Evolutionary conservation across 2,329 filamentous ascomycete genomes (phyloP), one percentile per base, ranked within the genome.

Genomic region (Penicillium sp.): DNA sequence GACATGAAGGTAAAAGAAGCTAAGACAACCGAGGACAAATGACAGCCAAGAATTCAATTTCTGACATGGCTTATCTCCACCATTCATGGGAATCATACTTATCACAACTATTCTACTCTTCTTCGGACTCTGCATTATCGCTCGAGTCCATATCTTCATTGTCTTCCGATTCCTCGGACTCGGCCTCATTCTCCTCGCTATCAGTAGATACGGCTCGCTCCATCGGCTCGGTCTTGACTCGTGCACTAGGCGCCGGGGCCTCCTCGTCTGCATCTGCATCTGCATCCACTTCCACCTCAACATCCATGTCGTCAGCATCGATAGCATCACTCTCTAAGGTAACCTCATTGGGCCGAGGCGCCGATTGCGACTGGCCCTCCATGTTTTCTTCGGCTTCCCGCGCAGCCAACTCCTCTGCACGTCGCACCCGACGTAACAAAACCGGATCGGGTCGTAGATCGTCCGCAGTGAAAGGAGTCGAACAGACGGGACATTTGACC

Each of bases 401-500:
- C 57, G 58, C 63, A 54, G 56, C 51, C 24, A 60, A 54, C 24
- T 68, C 71, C 49, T 74, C 61, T 0, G 68, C 68, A 11, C 77
- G 69, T 19, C 71, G 68, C 27, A 79, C 73, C 29, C 74, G 70
- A 19, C 76, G 66, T 22, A 75, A 52, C 31, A 81, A 56, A 10
- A 76, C 74, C 1, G 71, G 66, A 62, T 81, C 77, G 10, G 67
- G 60, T 43, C 70, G 67, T 33, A 82, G 65, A 65, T 79, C 75
- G 6, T 62, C 65, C 16, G 66, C 58, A 4, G 73, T 74, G 44
- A 82, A 55, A 8, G 61, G 53, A 26, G 71, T 68, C 8, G 69
- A 71, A 49, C 79, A 81, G 3, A 79, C 76, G 0, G 78, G 77
- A 48, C 77, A 79, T 44, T 75, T 71, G 16, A 76, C 68, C 5